These are phyloP conservation scores for Tetrapisispora taiwanensis DNA, from an alignment of 805 yeast species.

Conservation along the genomic window DNA sequence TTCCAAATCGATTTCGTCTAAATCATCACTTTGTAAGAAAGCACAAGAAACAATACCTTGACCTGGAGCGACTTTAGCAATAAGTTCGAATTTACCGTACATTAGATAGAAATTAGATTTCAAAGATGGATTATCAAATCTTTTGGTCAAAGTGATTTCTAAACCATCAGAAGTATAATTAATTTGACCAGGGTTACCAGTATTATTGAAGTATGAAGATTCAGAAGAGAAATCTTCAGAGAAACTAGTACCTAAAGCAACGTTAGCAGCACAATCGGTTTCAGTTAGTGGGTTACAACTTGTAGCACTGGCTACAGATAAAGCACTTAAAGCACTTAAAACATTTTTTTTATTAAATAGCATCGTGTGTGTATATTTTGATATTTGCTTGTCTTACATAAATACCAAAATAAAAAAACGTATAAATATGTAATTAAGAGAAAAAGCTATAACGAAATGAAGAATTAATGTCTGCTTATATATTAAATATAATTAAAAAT, in stretches of 20 bases:
- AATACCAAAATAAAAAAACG: no score
- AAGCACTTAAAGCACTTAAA: not conserved
- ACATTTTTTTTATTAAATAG: not conserved
- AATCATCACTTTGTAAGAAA: conserved; percentile 71
- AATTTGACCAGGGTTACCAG: conserved; percentile 34
- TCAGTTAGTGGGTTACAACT: conserved; percentile 38
- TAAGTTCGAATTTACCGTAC: conserved; percentile 78
- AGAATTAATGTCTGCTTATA: no score
- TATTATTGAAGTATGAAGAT: conserved; percentile 34
- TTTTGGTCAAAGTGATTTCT: conserved; percentile 44
- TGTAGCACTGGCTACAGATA: conserved; percentile 3
- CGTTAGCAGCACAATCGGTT: conserved; percentile 36
- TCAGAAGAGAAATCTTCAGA: conserved; percentile 42
- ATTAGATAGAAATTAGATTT: conserved; percentile 73
- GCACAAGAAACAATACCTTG: conserved; percentile 72
- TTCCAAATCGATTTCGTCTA: conserved; percentile 84
- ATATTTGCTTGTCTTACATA: not conserved
- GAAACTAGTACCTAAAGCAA: conserved; percentile 53
- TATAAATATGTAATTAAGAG: no score
- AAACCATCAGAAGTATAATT: conserved; percentile 50
- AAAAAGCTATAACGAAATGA: no score
- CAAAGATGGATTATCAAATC: conserved; percentile 70
- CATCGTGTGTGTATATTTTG: not conserved
- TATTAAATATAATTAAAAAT: no score
- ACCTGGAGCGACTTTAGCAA: conserved; percentile 64